Base-by-base conservation (phyloP, 2,329 filamentous ascomycete genomes). In the Fusarium oligoseptatum region DNA sequence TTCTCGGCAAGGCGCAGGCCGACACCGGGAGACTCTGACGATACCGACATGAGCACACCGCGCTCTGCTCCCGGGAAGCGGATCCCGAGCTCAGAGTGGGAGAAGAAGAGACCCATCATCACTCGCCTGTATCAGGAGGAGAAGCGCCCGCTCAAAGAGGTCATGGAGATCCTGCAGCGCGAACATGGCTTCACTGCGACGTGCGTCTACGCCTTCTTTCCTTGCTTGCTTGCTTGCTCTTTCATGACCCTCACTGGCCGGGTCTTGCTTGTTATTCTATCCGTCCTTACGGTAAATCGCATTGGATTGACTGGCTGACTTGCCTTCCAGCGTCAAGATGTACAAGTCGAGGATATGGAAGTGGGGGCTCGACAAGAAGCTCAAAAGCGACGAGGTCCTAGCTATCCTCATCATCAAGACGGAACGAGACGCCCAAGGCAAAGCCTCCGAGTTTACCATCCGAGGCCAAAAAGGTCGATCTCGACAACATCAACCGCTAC, bases 271-370 rank as follows among this genome's bases (percentile, higher is more conserved):
- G 48, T 15, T 36, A 50, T 50, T 24, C 24, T 45, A 17, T 55
- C 27, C 36, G 17, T 61, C 11, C 27, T 48, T 14, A 14, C 20
- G 24, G 41, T 41, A 45, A 41, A 41, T 50, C 17, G 22, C 22
- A 27, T 27, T 61, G 24, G 24, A 50, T 11, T 50, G 45, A 34
- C n/a, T 61, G 37, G 29, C 68, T 67, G 66, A 55, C 45, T 45
- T 20, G 12, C 14, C 24, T 29, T 62, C 27, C 66, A 84, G 83
- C 22, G 82, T 83, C 64, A 84, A 84, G 73, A 85, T 85, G 82
- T 85, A 83, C 76, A 85, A 85, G 78, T 84, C 83, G 52, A 81
- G 83, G 52, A 84, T 85, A 57, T 83, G 81, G 78, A 82, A 82
- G 72, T 85, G 84, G 84, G 81, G 82, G 6, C 80, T 85, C 48